Conservation (phyloP, 495 filamentous ascomycete genomes). For the Trichoderma erinaceum region DNA sequence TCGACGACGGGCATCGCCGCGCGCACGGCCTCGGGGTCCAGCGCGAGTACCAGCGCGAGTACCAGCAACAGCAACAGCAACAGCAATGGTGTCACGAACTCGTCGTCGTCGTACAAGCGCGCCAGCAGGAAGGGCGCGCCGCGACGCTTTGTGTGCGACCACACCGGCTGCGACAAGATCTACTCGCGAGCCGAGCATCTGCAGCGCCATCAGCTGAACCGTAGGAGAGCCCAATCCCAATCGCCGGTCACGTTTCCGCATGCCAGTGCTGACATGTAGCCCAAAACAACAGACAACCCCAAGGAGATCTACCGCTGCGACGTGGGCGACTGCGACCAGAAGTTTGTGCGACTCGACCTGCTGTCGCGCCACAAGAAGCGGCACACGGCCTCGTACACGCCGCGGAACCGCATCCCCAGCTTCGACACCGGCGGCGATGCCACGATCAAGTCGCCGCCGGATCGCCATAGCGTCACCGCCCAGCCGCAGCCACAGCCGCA, state of each 20-base stretch:
- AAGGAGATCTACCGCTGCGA: constrained; percentile 95
- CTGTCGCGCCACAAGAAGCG: constrained; percentile 86
- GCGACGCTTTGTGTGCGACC: constrained; percentile 67
- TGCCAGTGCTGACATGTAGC: neutral
- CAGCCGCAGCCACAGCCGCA: constrained; percentile 29
- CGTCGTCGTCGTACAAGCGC: constrained; percentile 35
- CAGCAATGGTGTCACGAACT: neutral
- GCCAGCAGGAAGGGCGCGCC: constrained; percentile 45
- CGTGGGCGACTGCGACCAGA: constrained; percentile 77
- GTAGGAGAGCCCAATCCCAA: constrained; percentile 25
- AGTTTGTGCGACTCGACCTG: constrained; percentile 90
- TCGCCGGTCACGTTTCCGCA: constrained; percentile 6
- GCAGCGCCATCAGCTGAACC: constrained; percentile 48
- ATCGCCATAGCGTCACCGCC: constrained; percentile 24
- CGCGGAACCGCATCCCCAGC: constrained; percentile 79
- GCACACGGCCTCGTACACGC: constrained; percentile 85
- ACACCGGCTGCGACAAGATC: constrained; percentile 82
- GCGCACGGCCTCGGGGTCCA: neutral
- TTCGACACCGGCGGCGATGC: constrained; percentile 49
- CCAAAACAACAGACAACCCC: constrained; percentile 63
- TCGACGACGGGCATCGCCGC: neutral
- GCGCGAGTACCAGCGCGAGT: neutral
- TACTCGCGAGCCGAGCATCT: constrained; percentile 96
- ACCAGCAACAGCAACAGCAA: constrained; percentile 9
- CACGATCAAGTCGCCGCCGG: constrained; percentile 19